Evolutionary conservation across 345 rosid species (phyloP), one percentile per base, ranked within the genome.

Genomic region (Passiflora organensis): DNA sequence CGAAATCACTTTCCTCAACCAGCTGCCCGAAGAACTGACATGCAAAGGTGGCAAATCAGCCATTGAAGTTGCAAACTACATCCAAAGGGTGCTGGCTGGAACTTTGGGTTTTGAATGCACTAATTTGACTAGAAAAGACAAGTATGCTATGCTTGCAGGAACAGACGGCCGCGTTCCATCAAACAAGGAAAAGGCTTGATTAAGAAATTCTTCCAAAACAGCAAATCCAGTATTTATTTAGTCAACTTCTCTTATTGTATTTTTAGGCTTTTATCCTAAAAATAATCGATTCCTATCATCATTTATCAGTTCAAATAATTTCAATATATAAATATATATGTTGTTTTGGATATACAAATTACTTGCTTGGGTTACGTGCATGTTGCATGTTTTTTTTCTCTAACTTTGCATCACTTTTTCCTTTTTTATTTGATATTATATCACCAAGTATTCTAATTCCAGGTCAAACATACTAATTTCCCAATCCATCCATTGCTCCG

Each of bases 101-200:
- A 86, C 94, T 0, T 58, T 93, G 15, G 96, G 95, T 18, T 93
- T 89, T 38, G 99, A 93, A 72, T 83, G 99, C 66, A 93, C 99
- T 13, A 83, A 67, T 50, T 60, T 93, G 66, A 93, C 99, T 0
- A 80, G 99, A 77, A 93, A 82, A 70, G 97, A 93, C 66, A 93
- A 93, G 80, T 93, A 93, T 15, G 84, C 91, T 0, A 18, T 72
- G 60, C 89, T 93, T 3, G 97, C 97, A 10, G 99, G 99, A 8
- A 93, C 95, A 0, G 97, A 93, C 43, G 99, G 97, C 15, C 78
- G 80, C 0, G 86, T 85, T 63, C 69, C 81, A 2, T 44, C 71
- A 1, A 71, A 75, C 74, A 75, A 80, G 59, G 76, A 80, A 38
- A 55, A 61, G 5, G 37, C 20, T 17, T 60, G 12, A 53, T 19